phyloP scores from a whole-genome alignment of 1,284 basidiomycete species.

The Pterulicium gracile region DNA sequence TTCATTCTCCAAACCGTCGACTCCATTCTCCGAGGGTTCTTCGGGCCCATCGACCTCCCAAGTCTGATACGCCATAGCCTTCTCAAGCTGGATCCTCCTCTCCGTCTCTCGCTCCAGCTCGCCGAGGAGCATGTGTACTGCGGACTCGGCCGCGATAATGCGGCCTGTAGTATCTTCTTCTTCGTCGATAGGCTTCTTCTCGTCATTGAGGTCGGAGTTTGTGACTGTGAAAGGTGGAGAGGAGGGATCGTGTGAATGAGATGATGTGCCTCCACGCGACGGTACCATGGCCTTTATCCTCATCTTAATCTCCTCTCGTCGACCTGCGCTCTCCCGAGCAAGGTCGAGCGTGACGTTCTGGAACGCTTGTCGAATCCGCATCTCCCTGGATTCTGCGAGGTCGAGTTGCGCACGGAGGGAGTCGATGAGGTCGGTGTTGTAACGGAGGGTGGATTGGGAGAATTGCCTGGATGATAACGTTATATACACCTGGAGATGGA shows the following conservation, averaged over 20 bases:
- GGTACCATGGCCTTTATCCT: not conserved
- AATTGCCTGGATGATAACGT: conserved; percentile 78
- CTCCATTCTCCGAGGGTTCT: too few species aligned
- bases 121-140: conserved; percentile 45
- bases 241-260: not conserved
- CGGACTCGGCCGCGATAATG: conserved; percentile 46
- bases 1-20: too few species aligned
- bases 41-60: not conserved
- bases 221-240: not conserved
- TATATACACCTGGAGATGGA: too few species aligned
- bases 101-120: conserved; percentile 61
- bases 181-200: conserved; percentile 4
- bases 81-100: conserved; percentile 43
- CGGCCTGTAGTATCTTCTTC: conserved; percentile 32
- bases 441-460: conserved; percentile 69
- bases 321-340: conserved; percentile 43
- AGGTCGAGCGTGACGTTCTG: conserved; percentile 42
- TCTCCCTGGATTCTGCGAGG: conserved; percentile 21
- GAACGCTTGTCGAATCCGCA: conserved; percentile 47
- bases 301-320: not conserved
- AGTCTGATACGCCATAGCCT: conserved; percentile 5
- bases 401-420: conserved; percentile 40
- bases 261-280: not conserved
- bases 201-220: not conserved
- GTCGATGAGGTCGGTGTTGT: conserved; percentile 53